Base-by-base conservation (phyloP, 257 asterid species). In the Misopates orontium region DNA sequence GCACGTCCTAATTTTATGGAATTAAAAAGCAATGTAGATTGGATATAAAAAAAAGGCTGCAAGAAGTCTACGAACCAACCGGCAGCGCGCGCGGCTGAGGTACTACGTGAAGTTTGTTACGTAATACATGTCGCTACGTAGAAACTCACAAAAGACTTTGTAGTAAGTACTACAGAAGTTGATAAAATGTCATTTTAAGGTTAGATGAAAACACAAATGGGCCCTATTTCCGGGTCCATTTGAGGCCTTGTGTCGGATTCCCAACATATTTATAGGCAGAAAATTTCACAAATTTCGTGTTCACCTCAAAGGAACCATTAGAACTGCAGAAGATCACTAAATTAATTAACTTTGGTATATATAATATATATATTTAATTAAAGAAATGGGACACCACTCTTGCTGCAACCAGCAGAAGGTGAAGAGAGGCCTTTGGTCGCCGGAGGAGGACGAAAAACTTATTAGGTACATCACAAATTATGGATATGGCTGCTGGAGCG, bases 361-460 rank as follows among this genome's bases (percentile, higher is more conserved):
- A n/a, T n/a, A n/a, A n/a, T n/a, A n/a, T n/a, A n/a, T n/a, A 36
- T 36, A 54, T 28, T 28, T 28, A 56, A n/a, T 28, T 7, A 0
- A 19, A 23, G 8, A n/a, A 4, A 80, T 92, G 98, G 98, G 98
- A 68, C 96, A 87, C 59, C 98, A 92, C 67, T 87, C 98, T 56
- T 92, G 98, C 79, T 92, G 98, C 84, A 89, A 89, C 71, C 98
- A 89, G 83, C 98, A 89, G 89, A 92, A 92, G 84, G 98, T 92
- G 65, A 92, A 89, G 91, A 84, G 98, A 69, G 98, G 98, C 1
- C 84, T 92, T 18, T 92, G 98, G 98, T 92, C 98, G 8, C 98
- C 98, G 0, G 98, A 91, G 59, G 98, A 92, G 41, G 98, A 92
- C 74, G 98, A 89, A 58, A 92, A 92, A 79, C 88, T 89, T 23